Base-by-base conservation (phyloP, 768 basidiomycete species). In the Clathrus columnatus region DNA sequence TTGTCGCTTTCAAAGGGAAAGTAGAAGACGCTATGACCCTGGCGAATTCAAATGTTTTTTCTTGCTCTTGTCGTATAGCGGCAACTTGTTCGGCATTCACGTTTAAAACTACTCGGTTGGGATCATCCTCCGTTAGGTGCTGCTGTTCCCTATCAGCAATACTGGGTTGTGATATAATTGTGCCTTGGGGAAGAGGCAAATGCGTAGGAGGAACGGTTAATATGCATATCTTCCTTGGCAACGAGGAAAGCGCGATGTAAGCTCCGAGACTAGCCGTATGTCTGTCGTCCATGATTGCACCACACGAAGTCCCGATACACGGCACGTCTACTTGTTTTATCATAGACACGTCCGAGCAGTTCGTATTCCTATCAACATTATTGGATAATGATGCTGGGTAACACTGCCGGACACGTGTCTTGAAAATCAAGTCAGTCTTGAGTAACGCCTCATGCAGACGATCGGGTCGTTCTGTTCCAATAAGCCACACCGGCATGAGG, bases 371-470 rank as follows among this genome's bases (percentile, higher is more conserved):
- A 23, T 44, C 41, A 17, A 24, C 41, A 20, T n/a, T 27, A 23
- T 53, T 53, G 41, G 51, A 36, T 17, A 53, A 53, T 14, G 36
- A 36, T 7, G 51, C 28, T 4, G 51, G 51, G 42, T 53, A 53
- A 36, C 27, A 24, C 23, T 41, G 45, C 14, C 41, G 45, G 6
- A 53, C 41, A 20, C 44, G 51, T 8, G 44, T 41, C 2, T 43
- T 20, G 23, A 26, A 53, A 43, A 27, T 41, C 2, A 53, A 7
- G 3, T 44, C 41, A 1, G 45, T 29, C n/a, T 26, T 24, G 2
- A 44, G 17, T 4, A 53, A 44, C 21, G 44, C 36, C 4, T 43
- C 41, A 7, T 43, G 36, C 10, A 53, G 6, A n/a, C 51, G 30
- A n/a, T 53, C 11, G 8, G 51, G 45, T 1, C 18, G 16, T 6